Conservation (phyloP, 352 stramenopile genomes). For the Globisporangium parvum region DNA sequence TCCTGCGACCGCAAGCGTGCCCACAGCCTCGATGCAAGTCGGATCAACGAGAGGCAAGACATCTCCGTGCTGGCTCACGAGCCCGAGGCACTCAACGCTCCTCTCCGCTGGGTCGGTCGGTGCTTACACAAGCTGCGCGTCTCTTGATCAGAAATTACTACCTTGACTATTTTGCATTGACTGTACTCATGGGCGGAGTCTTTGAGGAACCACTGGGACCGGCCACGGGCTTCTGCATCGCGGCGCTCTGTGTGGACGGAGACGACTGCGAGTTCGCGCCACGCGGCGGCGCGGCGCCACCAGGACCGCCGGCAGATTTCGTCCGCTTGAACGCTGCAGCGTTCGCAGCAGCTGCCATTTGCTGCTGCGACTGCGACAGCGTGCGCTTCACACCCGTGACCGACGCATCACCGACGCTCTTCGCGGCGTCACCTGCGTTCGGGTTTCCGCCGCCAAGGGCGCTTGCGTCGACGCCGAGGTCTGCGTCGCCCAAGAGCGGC, state of each 20-base stretch:
- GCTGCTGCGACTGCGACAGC: conserved; percentile 73
- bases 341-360: conserved; percentile 76
- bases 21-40: too few relatives aligned
- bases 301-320: conserved; percentile 49
- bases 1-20: too few relatives aligned
- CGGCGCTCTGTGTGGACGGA: conserved; percentile 32
- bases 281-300: conserved; percentile 13
- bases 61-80: too few relatives aligned
- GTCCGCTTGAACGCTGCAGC: conserved; percentile 77
- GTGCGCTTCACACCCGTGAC: conserved; percentile 62
- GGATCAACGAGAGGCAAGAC: too few relatives aligned
- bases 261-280: conserved; percentile 44
- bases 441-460: conserved; percentile 24
- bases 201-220: conserved; percentile 69
- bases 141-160: conserved; percentile 16
- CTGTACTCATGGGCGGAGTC: conserved; percentile 82
- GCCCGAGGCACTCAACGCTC: too few relatives aligned
- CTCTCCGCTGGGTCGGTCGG: too few relatives aligned
- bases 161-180: conserved; percentile 79
- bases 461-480: conserved; percentile 42
- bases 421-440: conserved; percentile 20
- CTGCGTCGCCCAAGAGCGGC: conserved; percentile 57
- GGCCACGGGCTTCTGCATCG: conserved; percentile 69
- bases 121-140: conserved; percentile 9
- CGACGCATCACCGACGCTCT: conserved; percentile 19